Evolutionary conservation across 208 protist genomes (phyloP).

Genomic region (Borovskyia barvae): DNA sequence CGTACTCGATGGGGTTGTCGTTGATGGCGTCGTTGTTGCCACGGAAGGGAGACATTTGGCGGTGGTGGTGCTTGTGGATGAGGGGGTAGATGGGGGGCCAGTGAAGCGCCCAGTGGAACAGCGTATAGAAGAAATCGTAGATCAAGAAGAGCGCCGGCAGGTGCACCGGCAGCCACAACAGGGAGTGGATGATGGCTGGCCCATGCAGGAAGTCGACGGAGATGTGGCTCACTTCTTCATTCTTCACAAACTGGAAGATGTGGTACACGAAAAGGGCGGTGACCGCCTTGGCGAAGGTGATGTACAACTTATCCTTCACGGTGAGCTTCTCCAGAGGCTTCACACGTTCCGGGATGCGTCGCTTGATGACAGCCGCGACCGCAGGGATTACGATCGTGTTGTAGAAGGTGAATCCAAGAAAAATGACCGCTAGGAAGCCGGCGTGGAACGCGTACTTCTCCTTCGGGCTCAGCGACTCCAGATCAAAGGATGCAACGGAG

Average conservation of each 20-base stretch:
- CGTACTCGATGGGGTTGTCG: constrained; percentile 90
- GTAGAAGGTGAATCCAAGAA: constrained; percentile 65
- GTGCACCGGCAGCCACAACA: constrained; percentile 59
- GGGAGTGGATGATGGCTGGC: constrained; percentile 18
- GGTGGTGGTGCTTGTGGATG: constrained; percentile 93
- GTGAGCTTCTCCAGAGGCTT: constrained; percentile 46
- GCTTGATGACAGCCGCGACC: constrained; percentile 28
- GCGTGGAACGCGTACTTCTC: constrained; percentile 22
- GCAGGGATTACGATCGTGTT: constrained; percentile 48
- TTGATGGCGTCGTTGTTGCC: constrained; percentile 91
- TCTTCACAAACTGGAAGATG: constrained; percentile 42
- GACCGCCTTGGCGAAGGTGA: constrained; percentile 48
- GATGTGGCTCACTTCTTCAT: constrained; percentile 48
- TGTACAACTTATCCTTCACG: constrained; percentile 54
- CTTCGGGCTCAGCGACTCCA: constrained; percentile 8
- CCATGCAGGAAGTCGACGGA: constrained; percentile 32
- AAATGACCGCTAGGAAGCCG: constrained; percentile 43
- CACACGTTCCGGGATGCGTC: constrained; percentile 37
- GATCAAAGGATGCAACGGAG: constrained; percentile 1
- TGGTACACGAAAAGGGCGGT: constrained; percentile 73
- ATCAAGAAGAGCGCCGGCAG: constrained; percentile 64
- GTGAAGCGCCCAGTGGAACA: constrained; percentile 88
- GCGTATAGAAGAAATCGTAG: constrained; percentile 92
- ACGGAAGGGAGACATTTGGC: constrained; percentile 85
- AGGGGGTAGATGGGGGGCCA: constrained; percentile 76